Base-by-base conservation (phyloP, 139 green algal genomes). In the Mychonastes homosphaera region DNA sequence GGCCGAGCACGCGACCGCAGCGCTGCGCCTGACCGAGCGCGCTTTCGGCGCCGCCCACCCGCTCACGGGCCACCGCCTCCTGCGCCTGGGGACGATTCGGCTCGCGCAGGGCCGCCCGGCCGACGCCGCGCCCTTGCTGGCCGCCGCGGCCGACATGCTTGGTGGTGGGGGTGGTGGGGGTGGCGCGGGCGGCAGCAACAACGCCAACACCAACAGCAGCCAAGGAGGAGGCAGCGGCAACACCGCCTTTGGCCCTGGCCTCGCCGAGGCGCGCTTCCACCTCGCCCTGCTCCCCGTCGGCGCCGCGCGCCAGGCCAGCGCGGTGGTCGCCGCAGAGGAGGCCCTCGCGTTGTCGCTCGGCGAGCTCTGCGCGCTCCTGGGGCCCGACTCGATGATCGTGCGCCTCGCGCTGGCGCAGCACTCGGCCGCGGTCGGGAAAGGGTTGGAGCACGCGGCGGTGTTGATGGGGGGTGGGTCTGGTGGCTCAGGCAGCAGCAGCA, bases 361-460 rank as follows among this genome's bases (percentile, higher is more conserved):
- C 23, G 26, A 29, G 33, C 49, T 65, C 23, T 19, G 16, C 4
- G 18, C 52, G 21, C 28, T 45, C 9, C 61, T 66, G 44, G 67
- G 72, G 19, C n/a, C 48, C 4, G 63, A 75, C 23, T 63, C 48
- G 45, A 75, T 79, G 67, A 73, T 79, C 40, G 43, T 71, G 15
- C 67, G 62, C 2, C 45, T 79, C 15, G 72, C 72, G 1, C 49
- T 79, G 46, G 19, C 50, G 13, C 63, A 62, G 39, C 44, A 62
- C 53, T 50, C 39, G 35, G 33, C 55, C 47, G 49, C 27, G n/a
- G 56, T 65, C 40, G 61, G 61, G 0, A n/a, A n/a, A n/a, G n/a
- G n/a, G n/a, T n/a, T n/a, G n/a, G n/a, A n/a, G n/a, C n/a, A n/a
- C n/a, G n/a, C n/a, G n/a, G n/a, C n/a, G n/a, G n/a, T n/a, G n/a